A percentile compares a stretch with the other conserved stretches of the same genome.
Conservation (phyloP, 805 yeast genomes). For the Candida qinlingensis region DNA sequence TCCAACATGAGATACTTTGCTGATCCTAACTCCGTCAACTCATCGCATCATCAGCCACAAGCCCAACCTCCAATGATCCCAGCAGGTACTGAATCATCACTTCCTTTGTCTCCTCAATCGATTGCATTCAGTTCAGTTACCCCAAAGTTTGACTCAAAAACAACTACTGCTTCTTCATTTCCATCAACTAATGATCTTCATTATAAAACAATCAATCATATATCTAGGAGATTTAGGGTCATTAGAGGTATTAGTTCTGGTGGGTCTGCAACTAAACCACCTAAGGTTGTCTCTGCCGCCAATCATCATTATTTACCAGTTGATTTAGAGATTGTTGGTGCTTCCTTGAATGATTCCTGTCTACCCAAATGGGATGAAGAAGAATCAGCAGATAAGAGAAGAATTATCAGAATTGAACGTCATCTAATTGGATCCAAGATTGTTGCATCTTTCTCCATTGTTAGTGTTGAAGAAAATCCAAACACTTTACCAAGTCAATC, state of each 20-base stretch:
- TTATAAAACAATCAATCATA: not conserved
- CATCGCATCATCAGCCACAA: not conserved
- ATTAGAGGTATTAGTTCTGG: slow-evolving; percentile 57
- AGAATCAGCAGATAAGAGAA: slow-evolving; percentile 46
- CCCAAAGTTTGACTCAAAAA: not conserved
- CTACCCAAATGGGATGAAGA: slow-evolving; percentile 42
- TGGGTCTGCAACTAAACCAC: slow-evolving; percentile 52
- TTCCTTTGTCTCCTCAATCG: slow-evolving; percentile 18
- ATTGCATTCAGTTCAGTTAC: slow-evolving; percentile 3
- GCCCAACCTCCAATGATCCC: not conserved
- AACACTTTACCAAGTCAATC: slow-evolving; percentile 31
- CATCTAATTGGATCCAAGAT: slow-evolving; percentile 43
- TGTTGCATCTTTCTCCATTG: slow-evolving; percentile 43
- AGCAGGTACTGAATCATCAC: slow-evolving; percentile 7
- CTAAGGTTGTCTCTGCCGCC: slow-evolving; percentile 31
- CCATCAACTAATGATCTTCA: not conserved
- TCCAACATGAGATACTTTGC: not conserved
- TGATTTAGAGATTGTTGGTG: slow-evolving; percentile 39
- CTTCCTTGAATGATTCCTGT: slow-evolving; percentile 43
- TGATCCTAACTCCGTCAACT: not conserved
- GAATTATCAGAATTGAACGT: slow-evolving; percentile 55
- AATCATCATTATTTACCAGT: slow-evolving; percentile 38
- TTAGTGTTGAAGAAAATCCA: slow-evolving; percentile 48
- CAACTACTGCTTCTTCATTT: slow-evolving; percentile 7
- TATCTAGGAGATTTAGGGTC: slow-evolving; percentile 31